Percentiles rank a stretch among this genome's conserved stretches.
Conservation (phyloP, 345 rosid species). For the Isatis tinctoria region DNA sequence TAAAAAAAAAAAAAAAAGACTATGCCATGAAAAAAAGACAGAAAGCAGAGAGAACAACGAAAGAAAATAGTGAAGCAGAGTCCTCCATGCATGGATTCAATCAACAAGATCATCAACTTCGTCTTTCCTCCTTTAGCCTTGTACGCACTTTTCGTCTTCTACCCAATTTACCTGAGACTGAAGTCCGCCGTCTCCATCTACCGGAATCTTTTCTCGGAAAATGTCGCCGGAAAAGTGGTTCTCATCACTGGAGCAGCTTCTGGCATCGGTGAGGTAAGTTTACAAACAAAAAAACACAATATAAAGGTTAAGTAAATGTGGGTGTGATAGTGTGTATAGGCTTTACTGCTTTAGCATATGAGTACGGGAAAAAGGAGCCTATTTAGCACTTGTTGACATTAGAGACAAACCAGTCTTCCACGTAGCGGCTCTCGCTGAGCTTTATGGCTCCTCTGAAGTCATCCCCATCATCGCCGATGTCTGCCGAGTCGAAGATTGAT, state of each 20-base stretch:
- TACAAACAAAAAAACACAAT: not conserved
- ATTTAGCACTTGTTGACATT: constrained; percentile 53
- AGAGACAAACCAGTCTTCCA: constrained; percentile 40
- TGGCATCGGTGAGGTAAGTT: constrained; percentile 61
- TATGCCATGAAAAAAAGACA: too few relatives aligned
- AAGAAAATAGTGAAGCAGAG: not conserved
- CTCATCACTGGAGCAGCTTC: constrained; percentile 69
- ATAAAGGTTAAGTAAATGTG: not conserved
- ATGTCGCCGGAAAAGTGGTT: constrained; percentile 61
- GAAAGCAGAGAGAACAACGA: not conserved
- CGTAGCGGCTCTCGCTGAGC: constrained; percentile 39
- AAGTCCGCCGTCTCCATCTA: constrained; percentile 26
- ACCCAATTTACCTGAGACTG: constrained; percentile 39
- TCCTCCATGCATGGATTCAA: constrained; percentile 27
- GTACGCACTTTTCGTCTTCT: constrained; percentile 35
- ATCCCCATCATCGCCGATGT: constrained; percentile 49
- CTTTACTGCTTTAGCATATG: constrained; percentile 55
- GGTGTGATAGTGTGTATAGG: constrained; percentile 25
- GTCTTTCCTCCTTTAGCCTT: constrained; percentile 23
- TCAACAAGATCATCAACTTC: constrained; percentile 33
- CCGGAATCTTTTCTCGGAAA: constrained; percentile 33
- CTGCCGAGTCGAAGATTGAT: constrained; percentile 45
- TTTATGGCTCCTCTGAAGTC: constrained; percentile 46
- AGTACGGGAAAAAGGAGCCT: constrained; percentile 59
- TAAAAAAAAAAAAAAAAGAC: too few relatives aligned